Evolutionary conservation across 2,329 filamentous ascomycete genomes (phyloP), one percentile per base, ranked within the genome.

Genomic region (Onygenales sp.): DNA sequence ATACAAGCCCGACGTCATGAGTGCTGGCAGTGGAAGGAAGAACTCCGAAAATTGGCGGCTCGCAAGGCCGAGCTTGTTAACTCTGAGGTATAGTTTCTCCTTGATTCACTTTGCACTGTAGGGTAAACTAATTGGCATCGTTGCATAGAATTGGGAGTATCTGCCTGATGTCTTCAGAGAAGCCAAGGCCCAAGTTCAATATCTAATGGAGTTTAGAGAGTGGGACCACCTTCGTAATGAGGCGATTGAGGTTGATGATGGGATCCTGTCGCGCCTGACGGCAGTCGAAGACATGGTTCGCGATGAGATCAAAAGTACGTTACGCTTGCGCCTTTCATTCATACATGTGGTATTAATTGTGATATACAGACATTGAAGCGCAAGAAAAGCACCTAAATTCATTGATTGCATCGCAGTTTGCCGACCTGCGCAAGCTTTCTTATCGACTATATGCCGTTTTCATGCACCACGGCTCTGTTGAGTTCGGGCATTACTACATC

Each of bases 391-490:
- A 70, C 10, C 68, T 78, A 1, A 71, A 78, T 54, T 63, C 69
- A 4, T 70, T 75, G 54, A 77, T 84, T 47, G 69, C 74, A 32
- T 70, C 70, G 3, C 77, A 86, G 50, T 92, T 90, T 63, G 75
- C 76, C 3, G 78, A 81, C 51, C 79, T 85, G 63, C 77, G 78
- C 43, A 74, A 82, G 31, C 74, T 88, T 46, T 81, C 85, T 9
- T 98, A 97, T 67, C 83, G 83, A 11, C 80, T 98, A 4, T 91
- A 96, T 61, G 88, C 92, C 0, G 87, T 96, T 34, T 95, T 98
- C 64, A 92, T 95, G 62, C 93, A 98, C 67, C 84, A 86, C 17
- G 78, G 79, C 33, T 72, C 70, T 32, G 78, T 85, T 42, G 79
- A 77, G 44, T 85, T 85, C 45, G 93, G 93, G 0, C 93, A 98